A percentile compares a stretch with the other conserved stretches of the same genome.
These are phyloP conservation scores for Scheffersomyces ergatensis DNA, from an alignment of 805 yeast genomes.

Conservation along the genomic window DNA sequence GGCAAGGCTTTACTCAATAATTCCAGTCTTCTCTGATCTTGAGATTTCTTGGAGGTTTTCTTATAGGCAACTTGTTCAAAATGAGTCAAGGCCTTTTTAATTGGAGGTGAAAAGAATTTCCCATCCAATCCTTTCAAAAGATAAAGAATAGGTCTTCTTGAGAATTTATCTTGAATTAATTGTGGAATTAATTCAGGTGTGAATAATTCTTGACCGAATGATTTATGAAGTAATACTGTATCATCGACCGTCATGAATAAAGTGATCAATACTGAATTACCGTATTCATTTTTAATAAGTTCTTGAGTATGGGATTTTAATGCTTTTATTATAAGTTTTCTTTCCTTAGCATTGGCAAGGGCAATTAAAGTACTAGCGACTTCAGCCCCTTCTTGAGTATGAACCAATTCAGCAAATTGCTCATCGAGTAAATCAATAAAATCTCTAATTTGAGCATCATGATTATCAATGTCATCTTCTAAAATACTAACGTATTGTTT, in stretches of 20 bases:
- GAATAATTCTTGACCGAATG: conserved; percentile 60
- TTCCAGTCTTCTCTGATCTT: conserved; percentile 71
- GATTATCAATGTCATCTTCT: conserved; percentile 43
- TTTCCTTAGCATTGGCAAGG: conserved; percentile 85
- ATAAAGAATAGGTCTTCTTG: conserved; percentile 86
- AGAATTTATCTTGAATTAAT: conserved; percentile 66
- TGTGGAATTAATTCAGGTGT: conserved; percentile 49
- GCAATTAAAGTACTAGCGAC: conserved; percentile 84
- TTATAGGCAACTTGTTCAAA: conserved; percentile 56
- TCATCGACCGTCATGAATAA: conserved; percentile 89
- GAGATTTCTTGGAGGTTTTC: conserved; percentile 83
- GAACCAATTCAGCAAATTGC: conserved; percentile 92
- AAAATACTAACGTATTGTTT: conserved; percentile 77
- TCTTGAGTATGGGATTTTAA: conserved; percentile 75
- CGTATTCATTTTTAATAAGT: conserved; percentile 80
- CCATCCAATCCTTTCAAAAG: conserved; percentile 76
- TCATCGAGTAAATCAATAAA: conserved; percentile 81
- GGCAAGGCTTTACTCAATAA: conserved; percentile 65
- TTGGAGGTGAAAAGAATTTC: conserved; percentile 73
- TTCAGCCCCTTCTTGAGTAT: conserved; percentile 90
- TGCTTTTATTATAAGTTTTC: conserved; percentile 71
- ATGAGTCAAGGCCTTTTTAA: conserved; percentile 55
- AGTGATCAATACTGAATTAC: conserved; percentile 76
- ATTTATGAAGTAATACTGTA: conserved; percentile 76
- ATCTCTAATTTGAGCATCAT: conserved; percentile 65